These are phyloP conservation scores for Fonsecaea monophora DNA, from an alignment of 2,329 filamentous ascomycete genomes.

Conservation along the genomic window DNA sequence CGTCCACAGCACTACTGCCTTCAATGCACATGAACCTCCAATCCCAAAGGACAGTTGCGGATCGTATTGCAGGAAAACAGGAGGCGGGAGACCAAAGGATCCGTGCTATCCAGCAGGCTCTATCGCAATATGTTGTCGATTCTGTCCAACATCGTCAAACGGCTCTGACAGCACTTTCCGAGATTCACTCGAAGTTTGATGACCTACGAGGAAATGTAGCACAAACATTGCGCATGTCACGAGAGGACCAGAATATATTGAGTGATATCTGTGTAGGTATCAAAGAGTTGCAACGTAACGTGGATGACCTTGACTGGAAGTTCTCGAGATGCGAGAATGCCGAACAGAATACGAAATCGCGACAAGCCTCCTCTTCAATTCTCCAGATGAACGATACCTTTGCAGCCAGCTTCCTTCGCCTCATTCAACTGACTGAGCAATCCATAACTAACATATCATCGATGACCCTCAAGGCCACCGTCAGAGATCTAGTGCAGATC, in stretches of 20 bases:
- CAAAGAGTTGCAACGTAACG: background rate
- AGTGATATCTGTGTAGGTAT: background rate
- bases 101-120: background rate
- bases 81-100: background rate
- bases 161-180: background rate
- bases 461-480: background rate
- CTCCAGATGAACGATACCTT: background rate
- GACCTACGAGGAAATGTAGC: background rate
- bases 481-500: slow-evolving; percentile 4
- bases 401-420: background rate
- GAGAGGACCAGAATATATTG: background rate
- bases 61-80: background rate
- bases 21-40: background rate
- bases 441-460: background rate
- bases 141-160: background rate
- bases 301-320: background rate
- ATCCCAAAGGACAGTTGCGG: background rate
- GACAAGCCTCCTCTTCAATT: background rate
- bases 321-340: background rate
- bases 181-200: background rate
- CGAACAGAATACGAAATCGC: background rate
- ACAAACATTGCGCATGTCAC: slow-evolving; percentile 1
- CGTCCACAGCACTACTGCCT: background rate
- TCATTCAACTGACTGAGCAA: background rate
- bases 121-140: background rate